Percentiles rank a stretch among this genome's conserved stretches.
These are phyloP conservation scores for Lichina pygmaea DNA, from an alignment of 495 filamentous ascomycete species.

Conservation along the genomic window DNA sequence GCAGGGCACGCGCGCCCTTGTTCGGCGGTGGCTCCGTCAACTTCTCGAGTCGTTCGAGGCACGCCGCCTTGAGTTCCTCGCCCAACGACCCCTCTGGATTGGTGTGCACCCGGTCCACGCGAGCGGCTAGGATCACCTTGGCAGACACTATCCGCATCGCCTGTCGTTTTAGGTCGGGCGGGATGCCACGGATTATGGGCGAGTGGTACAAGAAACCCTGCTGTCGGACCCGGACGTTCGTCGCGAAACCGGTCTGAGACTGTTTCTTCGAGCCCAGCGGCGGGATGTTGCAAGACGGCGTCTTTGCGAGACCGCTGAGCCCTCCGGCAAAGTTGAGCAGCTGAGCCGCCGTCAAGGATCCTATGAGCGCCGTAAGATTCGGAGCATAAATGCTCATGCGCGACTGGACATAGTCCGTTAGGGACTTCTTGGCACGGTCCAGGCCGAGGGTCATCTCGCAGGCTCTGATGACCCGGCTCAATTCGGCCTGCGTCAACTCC, in stretches of 20 bases:
- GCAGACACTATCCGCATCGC: conserved; percentile 87
- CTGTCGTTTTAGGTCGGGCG: conserved; percentile 68
- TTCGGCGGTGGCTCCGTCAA: conserved; percentile 82
- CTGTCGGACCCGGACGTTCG: conserved; percentile 74
- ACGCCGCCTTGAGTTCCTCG: conserved; percentile 57
- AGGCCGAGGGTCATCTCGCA: conserved; percentile 73
- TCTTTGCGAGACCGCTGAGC: conserved; percentile 64
- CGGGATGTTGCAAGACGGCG: conserved; percentile 75
- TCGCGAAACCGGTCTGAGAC: conserved; percentile 63
- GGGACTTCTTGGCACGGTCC: conserved; percentile 60
- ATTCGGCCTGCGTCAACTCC: conserved; percentile 43
- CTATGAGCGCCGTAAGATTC: conserved; percentile 78
- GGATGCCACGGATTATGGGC: conserved; percentile 58
- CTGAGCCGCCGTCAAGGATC: conserved; percentile 86
- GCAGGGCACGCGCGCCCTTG: conserved; percentile 64
- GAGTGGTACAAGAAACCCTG: conserved; percentile 90
- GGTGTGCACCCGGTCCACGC: conserved; percentile 67
- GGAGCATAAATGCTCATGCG: conserved; percentile 92
- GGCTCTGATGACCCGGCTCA: conserved; percentile 45
- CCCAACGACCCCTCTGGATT: conserved; percentile 61
- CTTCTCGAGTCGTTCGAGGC: conserved; percentile 75
- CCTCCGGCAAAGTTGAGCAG: conserved; percentile 85
- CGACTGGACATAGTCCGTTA: conserved; percentile 90
- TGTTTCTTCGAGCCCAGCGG: conserved; percentile 75
- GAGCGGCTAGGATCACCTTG: conserved; percentile 75